These are phyloP conservation scores for Auricularia sp. DNA, from an alignment of 768 basidiomycete genomes.

Conservation along the genomic window DNA sequence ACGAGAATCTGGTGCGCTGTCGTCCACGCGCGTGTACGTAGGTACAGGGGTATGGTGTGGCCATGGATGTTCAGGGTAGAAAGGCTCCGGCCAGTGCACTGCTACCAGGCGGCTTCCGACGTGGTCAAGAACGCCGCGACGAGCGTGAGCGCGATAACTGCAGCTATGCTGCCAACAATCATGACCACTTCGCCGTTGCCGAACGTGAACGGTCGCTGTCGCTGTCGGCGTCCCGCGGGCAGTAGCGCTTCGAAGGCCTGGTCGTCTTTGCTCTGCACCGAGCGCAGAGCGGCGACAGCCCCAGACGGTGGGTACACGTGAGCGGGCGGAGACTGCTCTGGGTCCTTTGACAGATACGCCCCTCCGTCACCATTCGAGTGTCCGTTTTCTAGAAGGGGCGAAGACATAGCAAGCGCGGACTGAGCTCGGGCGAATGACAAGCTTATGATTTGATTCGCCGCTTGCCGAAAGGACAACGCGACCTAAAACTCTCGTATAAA, in stretches of 20 bases:
- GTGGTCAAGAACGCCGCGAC: background rate
- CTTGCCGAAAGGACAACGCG: too few species aligned
- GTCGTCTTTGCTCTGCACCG: background rate
- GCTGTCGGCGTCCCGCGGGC: background rate
- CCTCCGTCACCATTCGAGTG: background rate
- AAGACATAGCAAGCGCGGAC: too few species aligned
- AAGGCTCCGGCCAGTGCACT: background rate
- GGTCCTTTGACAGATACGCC: background rate
- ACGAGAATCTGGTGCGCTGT: background rate
- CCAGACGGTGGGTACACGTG: background rate
- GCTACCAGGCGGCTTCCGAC: background rate
- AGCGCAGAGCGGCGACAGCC: background rate
- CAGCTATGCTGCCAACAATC: background rate
- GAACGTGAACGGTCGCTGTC: background rate
- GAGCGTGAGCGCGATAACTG: background rate
- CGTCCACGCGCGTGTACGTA: too few species aligned
- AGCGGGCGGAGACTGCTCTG: background rate
- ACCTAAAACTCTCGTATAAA: too few species aligned
- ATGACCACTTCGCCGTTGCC: background rate
- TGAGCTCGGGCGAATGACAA: too few species aligned
- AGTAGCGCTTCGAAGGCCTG: background rate
- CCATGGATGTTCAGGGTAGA: background rate
- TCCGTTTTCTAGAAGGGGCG: background rate
- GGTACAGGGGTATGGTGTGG: background rate
- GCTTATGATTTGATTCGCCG: too few species aligned